These are phyloP conservation scores for Diaporthe eres DNA, from an alignment of 2,329 filamentous ascomycete genomes.

Conservation along the genomic window DNA sequence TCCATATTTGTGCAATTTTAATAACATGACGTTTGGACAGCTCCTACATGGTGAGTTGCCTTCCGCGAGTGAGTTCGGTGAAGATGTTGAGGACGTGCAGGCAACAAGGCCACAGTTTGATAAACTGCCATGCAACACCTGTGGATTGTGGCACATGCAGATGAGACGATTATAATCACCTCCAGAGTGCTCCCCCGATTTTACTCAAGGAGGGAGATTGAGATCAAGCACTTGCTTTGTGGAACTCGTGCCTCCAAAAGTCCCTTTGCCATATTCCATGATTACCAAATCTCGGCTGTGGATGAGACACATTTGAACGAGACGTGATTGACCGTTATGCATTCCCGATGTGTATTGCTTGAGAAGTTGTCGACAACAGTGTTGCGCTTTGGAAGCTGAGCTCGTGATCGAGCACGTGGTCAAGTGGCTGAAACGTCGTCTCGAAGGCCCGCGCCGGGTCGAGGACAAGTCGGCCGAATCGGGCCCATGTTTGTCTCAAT, in stretches of 20 bases:
- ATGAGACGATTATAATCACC: neutral
- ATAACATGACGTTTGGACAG: neutral
- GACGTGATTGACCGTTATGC: neutral
- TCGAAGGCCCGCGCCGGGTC: neutral
- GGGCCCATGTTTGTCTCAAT: neutral
- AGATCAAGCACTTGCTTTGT: neutral
- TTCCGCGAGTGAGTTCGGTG: neutral
- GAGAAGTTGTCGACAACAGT: neutral
- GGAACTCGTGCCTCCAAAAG: neutral
- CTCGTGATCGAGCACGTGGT: conserved; percentile 15
- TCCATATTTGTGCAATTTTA: neutral
- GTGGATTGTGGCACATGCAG: neutral
- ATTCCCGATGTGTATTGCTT: neutral
- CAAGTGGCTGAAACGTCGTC: neutral
- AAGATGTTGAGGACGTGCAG: neutral
- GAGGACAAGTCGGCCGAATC: conserved; percentile 13
- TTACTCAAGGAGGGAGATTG: neutral
- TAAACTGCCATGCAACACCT: neutral
- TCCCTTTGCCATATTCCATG: neutral
- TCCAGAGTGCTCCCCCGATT: neutral
- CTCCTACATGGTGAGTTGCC: neutral
- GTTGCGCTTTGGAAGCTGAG: neutral
- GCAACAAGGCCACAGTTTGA: neutral
- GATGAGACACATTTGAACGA: neutral
- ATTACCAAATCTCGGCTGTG: neutral